A percentile compares a stretch with the other conserved stretches of the same genome.
Conservation (phyloP, 2,329 filamentous ascomycete species). For the Metarhizium brunneum region DNA sequence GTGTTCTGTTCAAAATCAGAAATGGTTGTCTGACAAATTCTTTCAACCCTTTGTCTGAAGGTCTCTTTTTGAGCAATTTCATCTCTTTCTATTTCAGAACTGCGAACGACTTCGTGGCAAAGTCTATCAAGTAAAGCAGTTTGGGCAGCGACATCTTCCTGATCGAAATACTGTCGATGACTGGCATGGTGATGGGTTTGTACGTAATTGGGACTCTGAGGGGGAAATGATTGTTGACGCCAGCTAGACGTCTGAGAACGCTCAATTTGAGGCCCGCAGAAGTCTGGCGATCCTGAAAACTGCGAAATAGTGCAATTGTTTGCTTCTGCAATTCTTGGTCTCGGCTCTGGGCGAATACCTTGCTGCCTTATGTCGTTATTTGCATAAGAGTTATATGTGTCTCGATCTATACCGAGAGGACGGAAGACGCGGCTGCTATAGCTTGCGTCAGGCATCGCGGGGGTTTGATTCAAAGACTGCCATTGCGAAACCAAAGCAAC, state of each 20-base stretch:
- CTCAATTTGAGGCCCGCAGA: not conserved
- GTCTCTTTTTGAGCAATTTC: conserved; percentile 64
- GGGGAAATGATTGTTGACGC: not conserved
- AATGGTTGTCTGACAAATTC: conserved; percentile 53
- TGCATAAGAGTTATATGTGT: not conserved
- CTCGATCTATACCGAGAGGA: not conserved
- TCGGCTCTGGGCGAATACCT: not conserved
- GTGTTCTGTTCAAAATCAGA: conserved; percentile 37
- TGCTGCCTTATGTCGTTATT: not conserved
- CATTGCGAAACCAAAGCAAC: conserved; percentile 41
- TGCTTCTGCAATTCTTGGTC: not conserved
- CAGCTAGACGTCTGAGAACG: not conserved
- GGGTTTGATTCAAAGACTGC: conserved; percentile 1
- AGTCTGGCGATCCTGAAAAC: not conserved
- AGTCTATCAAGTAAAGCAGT: conserved; percentile 38
- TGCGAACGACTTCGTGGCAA: conserved; percentile 34
- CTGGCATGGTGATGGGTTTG: conserved; percentile 19
- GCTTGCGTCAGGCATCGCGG: not conserved
- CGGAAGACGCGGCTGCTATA: not conserved
- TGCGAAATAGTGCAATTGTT: not conserved
- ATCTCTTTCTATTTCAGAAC: conserved; percentile 49
- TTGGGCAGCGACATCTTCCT: conserved; percentile 41
- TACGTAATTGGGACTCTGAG: not conserved
- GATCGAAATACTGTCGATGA: conserved; percentile 20
- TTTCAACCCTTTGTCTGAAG: conserved; percentile 58